Evolutionary conservation across 2,329 filamentous ascomycete genomes (phyloP), one percentile per base, ranked within the genome.

Genomic region (Metarhizium brunneum): DNA sequence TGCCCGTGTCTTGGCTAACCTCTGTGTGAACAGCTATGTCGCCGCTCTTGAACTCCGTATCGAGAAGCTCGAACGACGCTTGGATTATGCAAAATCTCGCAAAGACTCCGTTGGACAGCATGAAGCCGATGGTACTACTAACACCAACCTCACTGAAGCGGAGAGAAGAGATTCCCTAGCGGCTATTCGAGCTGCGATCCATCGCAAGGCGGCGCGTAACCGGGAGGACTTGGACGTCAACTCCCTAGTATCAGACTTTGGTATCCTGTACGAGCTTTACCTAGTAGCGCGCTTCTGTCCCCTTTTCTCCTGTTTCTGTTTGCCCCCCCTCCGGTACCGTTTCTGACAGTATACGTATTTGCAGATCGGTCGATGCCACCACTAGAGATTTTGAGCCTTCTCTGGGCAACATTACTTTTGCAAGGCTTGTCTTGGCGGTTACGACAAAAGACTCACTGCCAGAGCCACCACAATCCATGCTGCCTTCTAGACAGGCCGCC

Each of bases 311-410:
- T 40, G 4, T 13, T 16, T 40, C 13, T 40, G 8, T 16, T 40
- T 16, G 4, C 13, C 14, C 13, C 14, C 2, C 38, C 11, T 16
- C 38, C 45, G 7, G 20, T 16, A 10, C 2, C 25, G 3, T 48
- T 36, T 30, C 55, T 56, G 20, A 56, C 55, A 40, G 4, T 29
- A 13, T 7, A 20, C 11, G 45, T 2, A 40, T 18, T 32, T 13
- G 49, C 63, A 94, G 90, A 55, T 90, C 92, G 5, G 90, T 99
- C 66, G 95, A 96, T 74, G 92, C 94, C 32, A 96, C 92, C 0
- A 92, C 92, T 1, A 82, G 91, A 66, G 94, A 97, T 69, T 96
- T 96, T 66, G 90, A 95, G 68, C 87, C 90, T 8, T 90, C 92
- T 56, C 85, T 88, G 35, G 87, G 84, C 58, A 90, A 90, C 64